Base-by-base conservation (phyloP, 345 rosid species). In the Cardiospermum halicacabum region DNA sequence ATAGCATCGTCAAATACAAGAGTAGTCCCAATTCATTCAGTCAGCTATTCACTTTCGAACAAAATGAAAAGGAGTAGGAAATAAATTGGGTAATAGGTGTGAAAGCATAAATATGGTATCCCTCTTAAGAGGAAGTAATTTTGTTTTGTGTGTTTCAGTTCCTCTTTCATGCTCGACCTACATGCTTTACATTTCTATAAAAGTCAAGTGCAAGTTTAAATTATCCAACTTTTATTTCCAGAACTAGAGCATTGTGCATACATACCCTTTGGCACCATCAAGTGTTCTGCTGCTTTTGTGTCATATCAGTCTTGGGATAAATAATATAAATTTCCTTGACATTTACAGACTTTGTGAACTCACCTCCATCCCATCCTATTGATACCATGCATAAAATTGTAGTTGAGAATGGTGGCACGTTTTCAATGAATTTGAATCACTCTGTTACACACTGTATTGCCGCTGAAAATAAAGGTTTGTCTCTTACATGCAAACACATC, bases 381-480 rank as follows among this genome's bases (percentile, higher is more conserved):
- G 94, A 88, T 77, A 67, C 77, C 13, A 82, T 90, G 74, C 97
- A 85, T 81, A 90, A 86, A 81, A 84, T 88, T 88, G 88, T 88
- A 74, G 94, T 75, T 64, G 89, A 90, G 83, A 87, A 90, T 82
- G 98, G 97, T 18, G 99, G 98, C 49, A 71, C 69, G 45, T 93
- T 93, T 76, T 90, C 99, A 7, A 93, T 91, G 99, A 93, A 93
- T 78, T 68, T 90, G 75, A 93, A 93, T 79, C 80, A 73, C 56
- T 72, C 92, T 13, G 98, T 93, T 63, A 93, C 94, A 55, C 98
- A 90, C 72, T 85, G 96, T 70, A 71, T 86, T 75, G 98, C 98
- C 56, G 92, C 94, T 53, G 96, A 90, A 80, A 88, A 81, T 82
- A 90, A 77, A 73, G 98, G 98, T 90, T 71, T 73, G 74, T 65